A percentile compares a stretch with the other conserved stretches of the same genome.
phyloP scores from a whole-genome alignment of 495 filamentous ascomycete genomes.

The Diplogelasinospora grovesii region DNA sequence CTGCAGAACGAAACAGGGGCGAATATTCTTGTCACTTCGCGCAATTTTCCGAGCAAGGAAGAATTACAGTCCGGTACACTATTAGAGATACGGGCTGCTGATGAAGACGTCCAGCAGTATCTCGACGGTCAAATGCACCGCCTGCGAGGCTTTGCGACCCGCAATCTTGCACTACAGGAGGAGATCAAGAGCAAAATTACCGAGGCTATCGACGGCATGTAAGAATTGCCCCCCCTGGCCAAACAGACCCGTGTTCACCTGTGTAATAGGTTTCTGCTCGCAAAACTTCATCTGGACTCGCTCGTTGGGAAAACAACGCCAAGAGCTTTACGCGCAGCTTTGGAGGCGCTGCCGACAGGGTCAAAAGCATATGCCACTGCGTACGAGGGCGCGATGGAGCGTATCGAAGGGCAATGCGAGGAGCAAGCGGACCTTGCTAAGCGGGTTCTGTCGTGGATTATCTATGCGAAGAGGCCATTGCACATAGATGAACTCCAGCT shows the following conservation, averaged over 20 bases:
- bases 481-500: conserved; percentile 1
- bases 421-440: background rate
- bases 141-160: background rate
- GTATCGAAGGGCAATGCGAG: conserved; percentile 1
- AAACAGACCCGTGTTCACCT: background rate
- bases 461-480: background rate
- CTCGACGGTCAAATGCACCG: background rate
- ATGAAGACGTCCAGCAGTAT: conserved; percentile 2
- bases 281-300: conserved; percentile 3
- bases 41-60: background rate
- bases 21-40: conserved; percentile 3
- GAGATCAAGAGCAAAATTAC: background rate
- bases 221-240: background rate
- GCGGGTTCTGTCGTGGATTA: conserved; percentile 1
- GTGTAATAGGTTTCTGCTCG: conserved; percentile 4
- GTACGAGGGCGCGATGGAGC: conserved; percentile 2
- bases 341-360: background rate
- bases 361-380: background rate
- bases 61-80: background rate
- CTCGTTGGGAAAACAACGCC: background rate
- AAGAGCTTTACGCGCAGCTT: too few relatives aligned
- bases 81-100: conserved; percentile 1
- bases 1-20: background rate
- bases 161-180: background rate
- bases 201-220: background rate